Conservation (phyloP, 352 stramenopile species). For the Globisporangium apiculatum region DNA sequence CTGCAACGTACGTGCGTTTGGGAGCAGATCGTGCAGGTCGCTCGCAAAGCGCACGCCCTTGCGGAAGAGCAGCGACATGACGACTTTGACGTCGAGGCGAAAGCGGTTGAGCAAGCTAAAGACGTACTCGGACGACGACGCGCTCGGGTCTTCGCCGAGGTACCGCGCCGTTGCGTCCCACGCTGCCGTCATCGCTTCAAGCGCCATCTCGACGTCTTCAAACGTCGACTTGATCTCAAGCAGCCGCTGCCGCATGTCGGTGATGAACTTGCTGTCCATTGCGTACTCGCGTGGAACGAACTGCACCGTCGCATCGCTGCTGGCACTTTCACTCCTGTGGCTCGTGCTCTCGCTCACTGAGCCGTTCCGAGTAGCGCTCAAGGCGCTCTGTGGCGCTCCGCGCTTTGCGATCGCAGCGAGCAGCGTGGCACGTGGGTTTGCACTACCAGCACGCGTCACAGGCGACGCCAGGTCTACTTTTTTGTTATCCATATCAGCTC, state of each 20-base stretch:
- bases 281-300: constrained; percentile 43
- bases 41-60: constrained; percentile 45
- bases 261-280: constrained; percentile 53
- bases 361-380: no score
- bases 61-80: constrained; percentile 49
- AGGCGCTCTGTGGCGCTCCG: neutral
- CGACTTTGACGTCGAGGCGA: constrained; percentile 69
- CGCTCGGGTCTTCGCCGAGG: constrained; percentile 48
- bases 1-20: constrained; percentile 33
- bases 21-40: constrained; percentile 22
- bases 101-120: constrained; percentile 66
- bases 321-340: neutral
- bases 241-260: constrained; percentile 35
- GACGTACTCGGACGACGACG: constrained; percentile 65
- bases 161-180: constrained; percentile 68
- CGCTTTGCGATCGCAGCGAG: constrained; percentile 13
- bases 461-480: no score
- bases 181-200: constrained; percentile 44
- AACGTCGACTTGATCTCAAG: constrained; percentile 42
- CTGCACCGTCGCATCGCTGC: neutral
- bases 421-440: constrained; percentile 9
- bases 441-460: no score
- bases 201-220: constrained; percentile 59
- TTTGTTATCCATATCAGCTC: no score
- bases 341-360: no score